Conservation (phyloP, 1,284 basidiomycete species). For the Moniliophthora roreri region DNA sequence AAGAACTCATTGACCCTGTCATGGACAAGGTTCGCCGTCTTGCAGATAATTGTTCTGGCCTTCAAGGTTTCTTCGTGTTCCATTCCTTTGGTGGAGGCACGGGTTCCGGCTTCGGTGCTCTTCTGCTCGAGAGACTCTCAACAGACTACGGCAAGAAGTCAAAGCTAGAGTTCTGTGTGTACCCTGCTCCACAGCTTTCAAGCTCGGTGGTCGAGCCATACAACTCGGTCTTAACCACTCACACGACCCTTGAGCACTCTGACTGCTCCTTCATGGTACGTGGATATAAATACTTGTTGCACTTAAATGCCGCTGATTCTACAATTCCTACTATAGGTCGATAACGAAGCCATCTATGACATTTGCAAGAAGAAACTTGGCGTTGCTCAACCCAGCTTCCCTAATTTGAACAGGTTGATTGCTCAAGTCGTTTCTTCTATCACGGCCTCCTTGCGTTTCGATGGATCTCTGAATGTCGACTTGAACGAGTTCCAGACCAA, state of each 20-base stretch:
- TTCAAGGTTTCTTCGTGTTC: conserved; percentile 99
- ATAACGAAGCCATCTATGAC: conserved; percentile 98
- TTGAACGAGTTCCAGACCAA: conserved; percentile 99
- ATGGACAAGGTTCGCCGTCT: conserved; percentile 97
- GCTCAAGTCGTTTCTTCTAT: conserved; percentile 98
- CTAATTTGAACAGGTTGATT: conserved; percentile 95
- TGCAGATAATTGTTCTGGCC: conserved; percentile 96
- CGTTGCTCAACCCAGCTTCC: conserved; percentile 86
- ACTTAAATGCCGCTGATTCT: conserved; percentile 3
- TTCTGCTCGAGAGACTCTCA: conserved; percentile 93
- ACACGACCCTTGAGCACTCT: conserved; percentile 98
- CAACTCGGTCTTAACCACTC: conserved; percentile 98
- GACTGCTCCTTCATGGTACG: conserved; percentile 98
- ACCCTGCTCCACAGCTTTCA: conserved; percentile 92
- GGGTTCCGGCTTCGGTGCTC: conserved; percentile 98
- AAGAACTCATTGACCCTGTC: conserved; percentile 90
- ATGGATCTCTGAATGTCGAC: conserved; percentile 97
- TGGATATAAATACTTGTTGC: conserved; percentile 1
- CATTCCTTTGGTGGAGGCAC: conserved; percentile 99
- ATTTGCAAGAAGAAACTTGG: conserved; percentile 97
- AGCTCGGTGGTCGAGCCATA: conserved; percentile 99
- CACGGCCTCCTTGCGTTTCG: conserved; percentile 96
- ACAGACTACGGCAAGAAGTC: conserved; percentile 99
- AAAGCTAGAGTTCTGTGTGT: conserved; percentile 98
- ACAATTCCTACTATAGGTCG: conserved; percentile 56